Evolutionary conservation across 176 grass and related monocot genomes (phyloP).

Genomic region (Bolboschoenus planiculmis): DNA sequence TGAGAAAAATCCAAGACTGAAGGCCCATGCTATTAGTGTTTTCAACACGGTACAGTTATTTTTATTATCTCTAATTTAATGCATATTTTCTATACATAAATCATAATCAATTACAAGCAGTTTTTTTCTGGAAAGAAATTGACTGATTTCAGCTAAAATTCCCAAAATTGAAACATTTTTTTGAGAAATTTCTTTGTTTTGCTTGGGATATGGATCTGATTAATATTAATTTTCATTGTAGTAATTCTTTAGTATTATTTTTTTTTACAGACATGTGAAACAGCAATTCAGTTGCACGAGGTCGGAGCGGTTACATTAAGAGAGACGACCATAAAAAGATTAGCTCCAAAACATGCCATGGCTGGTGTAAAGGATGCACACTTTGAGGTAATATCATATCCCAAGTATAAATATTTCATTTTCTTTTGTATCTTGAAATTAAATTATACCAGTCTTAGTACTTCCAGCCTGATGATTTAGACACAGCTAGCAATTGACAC

Average conservation of each 20-base stretch:
- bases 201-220: neutral
- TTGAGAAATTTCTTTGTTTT: neutral
- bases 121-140: neutral
- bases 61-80: neutral
- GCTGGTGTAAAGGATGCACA: conserved; percentile 60
- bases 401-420: neutral
- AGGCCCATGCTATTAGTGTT: conserved; percentile 55
- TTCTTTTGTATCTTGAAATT: neutral
- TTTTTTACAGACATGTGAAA: conserved; percentile 50
- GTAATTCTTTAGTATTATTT: neutral
- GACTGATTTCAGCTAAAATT: neutral
- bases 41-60: conserved; percentile 37
- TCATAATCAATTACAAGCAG: neutral
- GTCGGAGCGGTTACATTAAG: conserved; percentile 52
- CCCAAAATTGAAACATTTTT: neutral
- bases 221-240: neutral
- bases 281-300: conserved; percentile 53
- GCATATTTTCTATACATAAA: neutral
- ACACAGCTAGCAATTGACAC: neutral
- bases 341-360: conserved; percentile 40
- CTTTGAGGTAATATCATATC: conserved; percentile 41
- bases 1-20: conserved; percentile 73
- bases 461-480: neutral
- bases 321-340: conserved; percentile 42
- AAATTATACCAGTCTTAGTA: neutral